Conservation (phyloP, 2,329 filamentous ascomycete genomes). For the Neopestalotiopsis sp. region DNA sequence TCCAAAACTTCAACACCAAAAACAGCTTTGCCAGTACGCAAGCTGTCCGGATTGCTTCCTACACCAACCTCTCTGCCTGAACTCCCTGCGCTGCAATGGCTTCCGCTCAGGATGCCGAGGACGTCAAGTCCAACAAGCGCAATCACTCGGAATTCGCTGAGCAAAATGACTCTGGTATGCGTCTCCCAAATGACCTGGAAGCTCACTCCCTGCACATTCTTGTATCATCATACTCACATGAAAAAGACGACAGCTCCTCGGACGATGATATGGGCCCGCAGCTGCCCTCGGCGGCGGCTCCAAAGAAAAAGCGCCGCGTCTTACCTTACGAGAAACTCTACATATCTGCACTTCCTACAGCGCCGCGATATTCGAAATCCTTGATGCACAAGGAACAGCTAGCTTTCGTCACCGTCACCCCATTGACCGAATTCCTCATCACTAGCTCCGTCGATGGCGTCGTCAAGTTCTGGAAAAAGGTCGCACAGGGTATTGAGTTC, state of each 20-base stretch:
- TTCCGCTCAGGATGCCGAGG: conserved; percentile 26
- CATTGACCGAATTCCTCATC: conserved; percentile 91
- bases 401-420: conserved; percentile 85
- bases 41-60: not conserved
- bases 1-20: conserved; percentile 13
- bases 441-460: conserved; percentile 94
- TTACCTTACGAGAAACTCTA: conserved; percentile 96
- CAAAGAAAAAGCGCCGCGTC: conserved; percentile 89
- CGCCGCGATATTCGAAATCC: conserved; percentile 87
- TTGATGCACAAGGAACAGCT: conserved; percentile 98
- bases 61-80: not conserved
- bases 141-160: conserved; percentile 36
- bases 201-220: not conserved
- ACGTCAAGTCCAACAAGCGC: conserved; percentile 34
- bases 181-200: conserved; percentile 14
- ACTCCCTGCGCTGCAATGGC: conserved; percentile 26
- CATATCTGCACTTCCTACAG: conserved; percentile 83
- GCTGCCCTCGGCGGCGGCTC: conserved; percentile 77
- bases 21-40: not conserved
- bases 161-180: conserved; percentile 31
- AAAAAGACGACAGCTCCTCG: conserved; percentile 67
- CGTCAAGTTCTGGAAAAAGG: conserved; percentile 99
- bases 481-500: conserved; percentile 88
- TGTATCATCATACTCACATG: conserved; percentile 4
- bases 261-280: conserved; percentile 89